These are phyloP conservation scores for Glomus cerebriforme DNA, from an alignment of 192 early-diverging fungal species.

Conservation along the genomic window DNA sequence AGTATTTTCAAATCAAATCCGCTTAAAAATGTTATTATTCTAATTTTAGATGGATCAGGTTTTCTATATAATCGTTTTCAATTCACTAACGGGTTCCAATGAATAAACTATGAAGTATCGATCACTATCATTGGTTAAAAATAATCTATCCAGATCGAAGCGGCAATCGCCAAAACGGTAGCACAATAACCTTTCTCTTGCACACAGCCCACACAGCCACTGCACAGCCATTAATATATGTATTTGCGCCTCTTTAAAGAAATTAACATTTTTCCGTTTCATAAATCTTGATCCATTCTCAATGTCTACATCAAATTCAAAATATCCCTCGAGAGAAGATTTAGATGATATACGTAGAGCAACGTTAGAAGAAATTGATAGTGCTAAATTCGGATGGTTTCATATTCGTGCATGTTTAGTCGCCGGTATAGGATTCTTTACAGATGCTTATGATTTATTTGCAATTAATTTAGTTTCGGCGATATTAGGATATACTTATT, in stretches of 20 bases:
- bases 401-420: constrained; percentile 68
- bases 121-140: too few species aligned
- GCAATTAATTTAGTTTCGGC: constrained; percentile 90
- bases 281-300: not conserved
- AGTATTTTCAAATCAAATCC: too few species aligned
- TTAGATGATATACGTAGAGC: constrained; percentile 38
- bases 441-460: constrained; percentile 96
- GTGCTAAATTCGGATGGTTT: constrained; percentile 79
- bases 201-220: too few species aligned
- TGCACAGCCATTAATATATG: not conserved
- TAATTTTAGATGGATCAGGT: too few species aligned
- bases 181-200: too few species aligned
- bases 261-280: not conserved
- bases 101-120: too few species aligned
- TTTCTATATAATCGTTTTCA: too few species aligned
- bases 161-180: too few species aligned
- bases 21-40: too few species aligned
- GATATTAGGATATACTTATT: constrained; percentile 81
- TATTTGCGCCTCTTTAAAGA: not conserved
- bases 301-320: not conserved
- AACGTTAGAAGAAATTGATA: constrained; percentile 60
- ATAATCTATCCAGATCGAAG: too few species aligned
- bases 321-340: not conserved
- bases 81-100: too few species aligned
- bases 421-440: constrained; percentile 81